These are phyloP conservation scores for Mycena rebaudengoi DNA, from an alignment of 768 basidiomycete genomes.

Conservation along the genomic window DNA sequence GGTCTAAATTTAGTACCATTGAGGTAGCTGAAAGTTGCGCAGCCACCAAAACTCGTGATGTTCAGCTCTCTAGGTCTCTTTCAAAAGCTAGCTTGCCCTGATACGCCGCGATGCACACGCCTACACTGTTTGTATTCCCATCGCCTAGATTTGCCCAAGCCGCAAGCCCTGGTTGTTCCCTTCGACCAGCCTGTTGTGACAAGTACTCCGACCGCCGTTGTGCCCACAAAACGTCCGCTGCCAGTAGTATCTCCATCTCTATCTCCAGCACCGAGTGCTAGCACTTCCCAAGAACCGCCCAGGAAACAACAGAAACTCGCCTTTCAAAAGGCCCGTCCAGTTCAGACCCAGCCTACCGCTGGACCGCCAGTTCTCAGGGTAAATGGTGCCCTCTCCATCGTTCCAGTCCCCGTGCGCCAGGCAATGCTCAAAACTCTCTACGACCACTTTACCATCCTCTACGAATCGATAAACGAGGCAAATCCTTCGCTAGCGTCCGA, in stretches of 20 bases:
- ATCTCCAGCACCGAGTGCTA: slow-evolving; percentile 38
- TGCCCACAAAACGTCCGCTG: slow-evolving; percentile 64
- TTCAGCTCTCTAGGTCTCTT: slow-evolving; percentile 71
- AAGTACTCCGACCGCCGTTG: slow-evolving; percentile 32
- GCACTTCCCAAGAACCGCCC: slow-evolving; percentile 58
- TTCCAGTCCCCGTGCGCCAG: slow-evolving; percentile 80
- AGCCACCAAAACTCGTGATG: too few species aligned
- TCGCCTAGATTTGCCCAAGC: slow-evolving; percentile 43
- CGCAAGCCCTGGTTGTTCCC: slow-evolving; percentile 49
- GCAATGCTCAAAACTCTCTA: slow-evolving; percentile 79
- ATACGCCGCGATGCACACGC: slow-evolving; percentile 55
- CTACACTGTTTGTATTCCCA: slow-evolving; percentile 76
- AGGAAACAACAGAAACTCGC: slow-evolving; percentile 70
- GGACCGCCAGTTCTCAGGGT: slow-evolving; percentile 73
- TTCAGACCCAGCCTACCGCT: slow-evolving; percentile 27
- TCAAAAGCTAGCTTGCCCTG: slow-evolving; percentile 67
- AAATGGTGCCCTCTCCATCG: slow-evolving; percentile 73
- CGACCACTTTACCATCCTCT: slow-evolving; percentile 76
- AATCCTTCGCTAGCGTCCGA: slow-evolving; percentile 74
- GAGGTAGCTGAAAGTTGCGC: too few species aligned
- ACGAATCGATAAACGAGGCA: slow-evolving; percentile 59
- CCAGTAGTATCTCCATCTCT: too few species aligned
- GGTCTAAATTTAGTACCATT: neutral
- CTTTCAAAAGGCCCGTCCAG: slow-evolving; percentile 28
- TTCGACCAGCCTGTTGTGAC: slow-evolving; percentile 35